Evolutionary conservation across 257 asterid genomes (phyloP).

Genomic region (Euphrasia confusa): DNA sequence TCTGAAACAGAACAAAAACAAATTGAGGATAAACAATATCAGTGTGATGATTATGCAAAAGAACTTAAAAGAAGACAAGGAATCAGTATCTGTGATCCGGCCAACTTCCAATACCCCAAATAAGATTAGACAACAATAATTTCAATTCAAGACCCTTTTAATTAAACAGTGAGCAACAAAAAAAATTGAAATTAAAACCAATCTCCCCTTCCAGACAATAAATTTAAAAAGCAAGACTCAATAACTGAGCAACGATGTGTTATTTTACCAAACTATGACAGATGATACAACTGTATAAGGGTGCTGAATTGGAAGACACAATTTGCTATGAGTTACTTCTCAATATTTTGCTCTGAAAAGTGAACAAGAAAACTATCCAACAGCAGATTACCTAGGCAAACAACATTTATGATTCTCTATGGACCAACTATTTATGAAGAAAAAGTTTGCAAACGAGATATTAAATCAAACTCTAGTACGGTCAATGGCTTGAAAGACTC

Average conservation of each 20-base stretch:
- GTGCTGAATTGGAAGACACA: constrained; percentile 8
- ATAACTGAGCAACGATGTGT: background rate
- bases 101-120: background rate
- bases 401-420: constrained; percentile 6
- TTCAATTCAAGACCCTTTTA: background rate
- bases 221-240: background rate
- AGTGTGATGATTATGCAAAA: background rate
- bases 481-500: constrained; percentile 16
- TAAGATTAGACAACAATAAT: background rate
- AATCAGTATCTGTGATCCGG: background rate
- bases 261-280: constrained; percentile 5
- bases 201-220: background rate
- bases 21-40: constrained; percentile 10
- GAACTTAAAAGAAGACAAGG: constrained; percentile 14
- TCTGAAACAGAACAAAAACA: constrained; percentile 29
- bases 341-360: background rate
- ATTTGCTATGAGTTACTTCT: constrained; percentile 6
- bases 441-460: constrained; percentile 12
- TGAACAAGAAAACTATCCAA: constrained; percentile 5
- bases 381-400: constrained; percentile 8
- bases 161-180: background rate
- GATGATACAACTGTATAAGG: background rate
- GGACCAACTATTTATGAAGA: constrained; percentile 7
- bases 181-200: background rate
- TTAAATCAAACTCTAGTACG: background rate